These are phyloP conservation scores for Phytopythium mirpurense DNA, from an alignment of 352 stramenopile species.

Conservation along the genomic window DNA sequence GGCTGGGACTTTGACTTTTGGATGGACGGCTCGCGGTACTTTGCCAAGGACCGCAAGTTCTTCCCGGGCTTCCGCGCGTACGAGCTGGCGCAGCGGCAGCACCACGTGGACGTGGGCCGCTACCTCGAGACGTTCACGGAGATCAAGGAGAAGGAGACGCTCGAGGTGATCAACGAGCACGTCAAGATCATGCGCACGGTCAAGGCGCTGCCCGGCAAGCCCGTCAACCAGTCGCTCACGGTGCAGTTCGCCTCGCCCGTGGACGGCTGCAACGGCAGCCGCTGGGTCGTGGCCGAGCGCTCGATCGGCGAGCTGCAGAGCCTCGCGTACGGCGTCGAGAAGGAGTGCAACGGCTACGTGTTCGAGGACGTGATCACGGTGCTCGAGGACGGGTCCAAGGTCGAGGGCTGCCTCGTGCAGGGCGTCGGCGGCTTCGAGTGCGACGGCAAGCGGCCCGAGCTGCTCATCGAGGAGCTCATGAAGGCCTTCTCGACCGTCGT, in stretches of 20 bases:
- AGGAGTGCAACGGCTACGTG: constrained; percentile 67
- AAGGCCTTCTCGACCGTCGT: constrained; percentile 64
- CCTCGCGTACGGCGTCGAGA: constrained; percentile 37
- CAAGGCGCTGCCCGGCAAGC: constrained; percentile 48
- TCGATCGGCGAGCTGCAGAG: constrained; percentile 40
- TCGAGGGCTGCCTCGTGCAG: constrained; percentile 49
- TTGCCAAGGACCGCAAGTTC: constrained; percentile 55
- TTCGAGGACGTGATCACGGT: constrained; percentile 47
- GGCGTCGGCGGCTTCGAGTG: constrained; percentile 49
- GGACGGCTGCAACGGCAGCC: constrained; percentile 33
- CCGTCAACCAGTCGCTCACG: constrained; percentile 38
- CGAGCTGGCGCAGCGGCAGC: constrained; percentile 52
- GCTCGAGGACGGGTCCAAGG: constrained; percentile 23
- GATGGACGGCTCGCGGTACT: constrained; percentile 43
- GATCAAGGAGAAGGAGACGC: constrained; percentile 41
- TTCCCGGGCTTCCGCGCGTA: constrained; percentile 43
- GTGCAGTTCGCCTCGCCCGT: constrained; percentile 37
- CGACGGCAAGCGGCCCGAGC: constrained; percentile 31
- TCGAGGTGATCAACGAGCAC: constrained; percentile 44
- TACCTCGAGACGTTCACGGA: constrained; percentile 67
- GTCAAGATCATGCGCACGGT: constrained; percentile 46
- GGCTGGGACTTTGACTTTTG: constrained; percentile 68
- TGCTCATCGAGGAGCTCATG: constrained; percentile 52
- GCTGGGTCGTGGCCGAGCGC: constrained; percentile 45
- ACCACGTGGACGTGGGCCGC: constrained; percentile 36